These are phyloP conservation scores for Backusella westeae DNA, from an alignment of 192 early-diverging fungal species.

Conservation along the genomic window DNA sequence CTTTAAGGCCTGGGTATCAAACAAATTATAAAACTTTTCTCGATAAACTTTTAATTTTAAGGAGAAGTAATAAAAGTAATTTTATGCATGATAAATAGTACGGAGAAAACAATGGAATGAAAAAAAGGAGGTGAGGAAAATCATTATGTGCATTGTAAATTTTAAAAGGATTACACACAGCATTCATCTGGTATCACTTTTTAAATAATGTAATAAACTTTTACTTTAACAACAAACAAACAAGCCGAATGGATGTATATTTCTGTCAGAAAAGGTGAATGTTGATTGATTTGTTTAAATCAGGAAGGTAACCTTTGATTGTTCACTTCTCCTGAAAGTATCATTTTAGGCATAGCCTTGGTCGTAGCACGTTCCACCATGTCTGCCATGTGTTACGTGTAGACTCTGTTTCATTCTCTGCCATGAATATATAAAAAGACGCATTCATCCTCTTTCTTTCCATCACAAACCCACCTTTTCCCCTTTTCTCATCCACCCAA, in stretches of 20 bases:
- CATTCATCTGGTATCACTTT: background rate
- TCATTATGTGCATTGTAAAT: background rate
- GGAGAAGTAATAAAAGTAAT: background rate
- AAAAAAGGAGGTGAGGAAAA: background rate
- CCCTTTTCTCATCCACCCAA: background rate
- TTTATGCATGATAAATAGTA: background rate
- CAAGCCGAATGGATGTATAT: background rate
- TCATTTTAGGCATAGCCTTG: background rate
- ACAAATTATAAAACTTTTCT: background rate
- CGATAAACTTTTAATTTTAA: background rate
- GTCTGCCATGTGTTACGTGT: background rate
- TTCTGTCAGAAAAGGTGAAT: slow-evolving; percentile 1
- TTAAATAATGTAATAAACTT: background rate
- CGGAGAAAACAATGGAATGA: background rate
- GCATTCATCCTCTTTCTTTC: background rate
- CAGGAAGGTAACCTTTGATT: background rate
- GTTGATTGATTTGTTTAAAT: background rate
- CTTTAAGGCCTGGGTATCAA: background rate
- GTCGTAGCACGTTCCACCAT: background rate
- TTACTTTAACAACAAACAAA: background rate
- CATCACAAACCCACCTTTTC: background rate
- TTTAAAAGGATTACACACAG: background rate
- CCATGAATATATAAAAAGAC: background rate
- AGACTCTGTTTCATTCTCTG: background rate
- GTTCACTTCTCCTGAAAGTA: background rate